These are phyloP conservation scores for Coprinopsis cinerea DNA, from an alignment of 768 basidiomycete genomes.

Conservation along the genomic window DNA sequence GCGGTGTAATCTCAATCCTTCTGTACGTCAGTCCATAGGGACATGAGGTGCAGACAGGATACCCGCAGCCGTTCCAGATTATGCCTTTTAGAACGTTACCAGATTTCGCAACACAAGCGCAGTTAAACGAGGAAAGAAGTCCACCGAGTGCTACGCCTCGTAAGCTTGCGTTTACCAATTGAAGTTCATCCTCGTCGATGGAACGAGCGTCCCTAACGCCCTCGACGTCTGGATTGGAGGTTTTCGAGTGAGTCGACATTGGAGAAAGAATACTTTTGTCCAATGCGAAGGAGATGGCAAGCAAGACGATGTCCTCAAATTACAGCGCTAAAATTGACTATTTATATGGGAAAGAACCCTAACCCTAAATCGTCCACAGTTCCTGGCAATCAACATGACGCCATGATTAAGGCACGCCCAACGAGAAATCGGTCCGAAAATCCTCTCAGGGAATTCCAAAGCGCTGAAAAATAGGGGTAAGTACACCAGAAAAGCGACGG, in stretches of 20 bases:
- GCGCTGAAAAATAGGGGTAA: conserved; percentile 18
- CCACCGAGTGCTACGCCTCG: conserved; percentile 12
- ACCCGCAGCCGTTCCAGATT: conserved; percentile 88
- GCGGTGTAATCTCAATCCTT: conserved; percentile 96
- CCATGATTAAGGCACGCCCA: neutral
- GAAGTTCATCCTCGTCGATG: conserved; percentile 37
- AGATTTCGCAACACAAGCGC: conserved; percentile 33
- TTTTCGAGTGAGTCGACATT: conserved; percentile 16
- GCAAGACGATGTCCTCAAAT: neutral
- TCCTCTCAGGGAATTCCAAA: conserved; percentile 25
- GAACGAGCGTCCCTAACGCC: conserved; percentile 21
- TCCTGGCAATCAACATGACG: neutral
- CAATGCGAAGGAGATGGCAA: conserved; percentile 6
- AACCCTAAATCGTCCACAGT: no score
- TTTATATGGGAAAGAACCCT: no score
- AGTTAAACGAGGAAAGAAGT: conserved; percentile 21
- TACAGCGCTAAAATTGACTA: conserved; percentile 10
- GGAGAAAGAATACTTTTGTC: no score
- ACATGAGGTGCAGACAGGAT: conserved; percentile 44
- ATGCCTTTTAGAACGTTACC: conserved; percentile 73
- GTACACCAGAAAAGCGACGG: neutral
- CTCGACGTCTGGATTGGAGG: conserved; percentile 18
- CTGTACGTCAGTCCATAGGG: conserved; percentile 27
- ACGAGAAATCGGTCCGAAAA: neutral
- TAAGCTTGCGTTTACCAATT: conserved; percentile 38